Conservation (phyloP, 805 yeast genomes). For the Starmerella kuoi region DNA sequence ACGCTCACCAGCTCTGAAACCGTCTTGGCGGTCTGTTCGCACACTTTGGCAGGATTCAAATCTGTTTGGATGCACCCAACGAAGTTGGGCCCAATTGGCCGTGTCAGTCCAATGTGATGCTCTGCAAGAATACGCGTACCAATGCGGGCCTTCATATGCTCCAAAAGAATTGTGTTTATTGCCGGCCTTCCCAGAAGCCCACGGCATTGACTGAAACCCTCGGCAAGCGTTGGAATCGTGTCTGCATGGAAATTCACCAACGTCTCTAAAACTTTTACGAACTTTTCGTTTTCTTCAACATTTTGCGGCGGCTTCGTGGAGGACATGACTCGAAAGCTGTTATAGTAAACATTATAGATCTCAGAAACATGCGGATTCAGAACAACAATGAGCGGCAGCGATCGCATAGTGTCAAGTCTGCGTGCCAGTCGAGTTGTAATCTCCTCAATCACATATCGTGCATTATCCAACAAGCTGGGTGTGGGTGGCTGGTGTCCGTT, state of each 20-base stretch:
- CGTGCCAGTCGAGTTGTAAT: slow-evolving; percentile 40
- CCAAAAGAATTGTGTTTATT: slow-evolving; percentile 53
- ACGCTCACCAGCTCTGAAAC: slow-evolving; percentile 75
- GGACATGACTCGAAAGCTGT: slow-evolving; percentile 47
- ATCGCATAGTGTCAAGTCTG: slow-evolving; percentile 55
- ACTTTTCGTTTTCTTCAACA: slow-evolving; percentile 40
- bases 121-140: slow-evolving; percentile 77
- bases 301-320: slow-evolving; percentile 36
- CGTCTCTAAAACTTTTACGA: slow-evolving; percentile 42
- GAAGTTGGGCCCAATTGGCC: slow-evolving; percentile 35
- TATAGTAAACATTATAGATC: slow-evolving; percentile 60
- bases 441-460: slow-evolving; percentile 22
- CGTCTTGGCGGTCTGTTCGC: slow-evolving; percentile 53
- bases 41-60: slow-evolving; percentile 49
- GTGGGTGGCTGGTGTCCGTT: slow-evolving; percentile 16
- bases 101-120: slow-evolving; percentile 61
- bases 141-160: slow-evolving; percentile 71
- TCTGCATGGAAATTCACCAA: slow-evolving; percentile 72
- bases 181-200: slow-evolving; percentile 32
- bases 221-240: slow-evolving; percentile 67
- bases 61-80: slow-evolving; percentile 58
- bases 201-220: slow-evolving; percentile 65
- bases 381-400: slow-evolving; percentile 71
- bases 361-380: slow-evolving; percentile 76
- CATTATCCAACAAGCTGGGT: slow-evolving; percentile 26